phyloP scores from a whole-genome alignment of 768 basidiomycete species.

The Lactarius sanguifluus region DNA sequence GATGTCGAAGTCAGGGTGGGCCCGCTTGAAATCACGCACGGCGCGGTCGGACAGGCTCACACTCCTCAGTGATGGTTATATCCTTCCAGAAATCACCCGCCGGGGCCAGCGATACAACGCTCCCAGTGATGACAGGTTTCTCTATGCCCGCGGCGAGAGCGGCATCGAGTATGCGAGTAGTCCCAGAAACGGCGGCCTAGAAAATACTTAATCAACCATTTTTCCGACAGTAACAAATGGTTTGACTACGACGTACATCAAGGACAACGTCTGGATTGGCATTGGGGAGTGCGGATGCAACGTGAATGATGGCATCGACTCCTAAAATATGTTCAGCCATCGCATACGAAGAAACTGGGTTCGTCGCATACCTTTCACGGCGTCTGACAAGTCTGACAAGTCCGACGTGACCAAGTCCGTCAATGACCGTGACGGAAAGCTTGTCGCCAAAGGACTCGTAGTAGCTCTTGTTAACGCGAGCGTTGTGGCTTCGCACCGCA shows the following conservation, averaged over 20 bases:
- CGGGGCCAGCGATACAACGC: constrained; percentile 2
- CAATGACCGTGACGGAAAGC: constrained; percentile 27
- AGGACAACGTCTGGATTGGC: constrained; percentile 23
- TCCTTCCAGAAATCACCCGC: constrained; percentile 2
- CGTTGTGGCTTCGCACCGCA: constrained; percentile 29
- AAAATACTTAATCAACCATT: background rate
- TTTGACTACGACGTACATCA: constrained; percentile 4
- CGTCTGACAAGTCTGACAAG: constrained; percentile 25
- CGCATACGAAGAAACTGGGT: background rate
- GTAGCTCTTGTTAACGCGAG: constrained; percentile 20
- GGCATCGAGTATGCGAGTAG: constrained; percentile 22
- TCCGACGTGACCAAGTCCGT: constrained; percentile 32
- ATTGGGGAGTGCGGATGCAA: constrained; percentile 19
- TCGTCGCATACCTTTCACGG: constrained; percentile 29
- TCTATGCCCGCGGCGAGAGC: constrained; percentile 17
- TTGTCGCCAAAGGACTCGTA: constrained; percentile 26
- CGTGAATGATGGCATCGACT: constrained; percentile 26
- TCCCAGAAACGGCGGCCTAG: constrained; percentile 25
- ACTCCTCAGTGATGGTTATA: constrained; percentile 4
- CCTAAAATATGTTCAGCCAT: constrained; percentile 7
- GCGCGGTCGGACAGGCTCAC: constrained; percentile 32
- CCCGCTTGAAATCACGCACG: constrained; percentile 32
- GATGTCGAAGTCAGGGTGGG: constrained; percentile 34
- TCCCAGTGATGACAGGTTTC: constrained; percentile 22
- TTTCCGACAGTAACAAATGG: background rate